Evolutionary conservation across 2,329 filamentous ascomycete genomes (phyloP), one percentile per base, ranked within the genome.

Genomic region (Chrysoporthe cubensis): DNA sequence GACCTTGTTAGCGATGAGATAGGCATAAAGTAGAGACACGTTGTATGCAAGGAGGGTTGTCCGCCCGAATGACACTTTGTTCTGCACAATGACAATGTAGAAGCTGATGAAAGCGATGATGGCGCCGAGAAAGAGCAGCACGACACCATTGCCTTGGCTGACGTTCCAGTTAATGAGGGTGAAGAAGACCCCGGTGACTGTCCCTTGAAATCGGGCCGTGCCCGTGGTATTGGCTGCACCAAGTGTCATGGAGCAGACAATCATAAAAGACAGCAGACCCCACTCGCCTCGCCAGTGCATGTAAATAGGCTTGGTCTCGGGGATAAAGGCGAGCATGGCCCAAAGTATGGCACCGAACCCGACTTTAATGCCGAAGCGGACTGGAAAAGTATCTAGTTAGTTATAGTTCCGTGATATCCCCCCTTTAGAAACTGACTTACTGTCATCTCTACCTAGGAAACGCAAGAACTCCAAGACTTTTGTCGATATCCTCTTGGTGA

Each of bases 1-100:
- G 60, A 97, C 93, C 70, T 87, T 87, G 70, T 93, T 90, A 0
- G 91, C 91, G 11, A 98, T 84, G 65, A 92, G 96, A 80, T 98
- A 99, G 11, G 94, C 93, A 77, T 99, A 99, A 2, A 99, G 85
- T 8, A 93, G 93, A 21, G 93, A 95, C 56, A 99, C 89, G 75
- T 99, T 99, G 83, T 98, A 99, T 0, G 95, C 97, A 58, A 99
- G 86, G 75, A 98, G 87, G 70, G 96, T 96, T 76, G 97, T 98
- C 63, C 96, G 90, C 54, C 94, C 95, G 79, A 98, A 91, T 0
- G 95, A 94, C 0, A 92, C 94, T 77, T 95, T 95, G 57, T 91
- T 90, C 75, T 89, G 86, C 40, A 90, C 92, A 64, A 98, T 82
- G 72, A 96, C 97, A 74, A 97, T 90, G 78, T 95, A 97, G 75